Evolutionary conservation across 257 asterid genomes (phyloP).

Genomic region (Nicotiana tabacum): DNA sequence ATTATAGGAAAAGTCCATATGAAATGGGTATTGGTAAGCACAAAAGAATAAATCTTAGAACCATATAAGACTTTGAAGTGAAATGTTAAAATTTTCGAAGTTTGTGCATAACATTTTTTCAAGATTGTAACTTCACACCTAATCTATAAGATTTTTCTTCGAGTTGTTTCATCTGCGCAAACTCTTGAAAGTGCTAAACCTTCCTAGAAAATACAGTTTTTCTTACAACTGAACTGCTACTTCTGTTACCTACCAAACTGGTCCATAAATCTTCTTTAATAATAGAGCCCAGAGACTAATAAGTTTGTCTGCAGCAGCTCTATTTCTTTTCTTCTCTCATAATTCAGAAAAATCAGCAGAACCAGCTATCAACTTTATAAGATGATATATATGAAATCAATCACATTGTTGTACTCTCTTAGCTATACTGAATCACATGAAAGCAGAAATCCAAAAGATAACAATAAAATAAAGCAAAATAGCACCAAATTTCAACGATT

Average conservation of each 20-base stretch:
- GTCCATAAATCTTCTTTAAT: not conserved
- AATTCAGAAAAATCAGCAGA: not conserved
- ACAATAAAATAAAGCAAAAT: not conserved
- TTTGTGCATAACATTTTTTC: not conserved
- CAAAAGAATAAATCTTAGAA: not conserved
- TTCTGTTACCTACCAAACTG: not conserved
- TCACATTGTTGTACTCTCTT: not conserved
- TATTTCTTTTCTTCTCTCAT: not conserved
- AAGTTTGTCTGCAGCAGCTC: not conserved
- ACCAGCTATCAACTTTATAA: not conserved
- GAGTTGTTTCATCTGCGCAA: not conserved
- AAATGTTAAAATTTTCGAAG: not conserved
- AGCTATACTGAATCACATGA: not conserved
- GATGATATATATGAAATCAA: not conserved
- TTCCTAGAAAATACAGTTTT: not conserved
- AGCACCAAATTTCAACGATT: not conserved
- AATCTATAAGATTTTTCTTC: not conserved
- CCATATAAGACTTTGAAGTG: not conserved
- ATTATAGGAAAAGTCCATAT: not conserved
- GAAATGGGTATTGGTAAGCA: not conserved
- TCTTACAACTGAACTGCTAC: not conserved
- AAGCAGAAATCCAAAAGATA: not conserved
- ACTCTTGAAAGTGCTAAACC: not conserved
- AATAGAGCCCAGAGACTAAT: not conserved
- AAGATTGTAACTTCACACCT: not conserved